These are phyloP conservation scores for Cochlearia excelsa DNA, from an alignment of 345 rosid genomes.

Conservation along the genomic window DNA sequence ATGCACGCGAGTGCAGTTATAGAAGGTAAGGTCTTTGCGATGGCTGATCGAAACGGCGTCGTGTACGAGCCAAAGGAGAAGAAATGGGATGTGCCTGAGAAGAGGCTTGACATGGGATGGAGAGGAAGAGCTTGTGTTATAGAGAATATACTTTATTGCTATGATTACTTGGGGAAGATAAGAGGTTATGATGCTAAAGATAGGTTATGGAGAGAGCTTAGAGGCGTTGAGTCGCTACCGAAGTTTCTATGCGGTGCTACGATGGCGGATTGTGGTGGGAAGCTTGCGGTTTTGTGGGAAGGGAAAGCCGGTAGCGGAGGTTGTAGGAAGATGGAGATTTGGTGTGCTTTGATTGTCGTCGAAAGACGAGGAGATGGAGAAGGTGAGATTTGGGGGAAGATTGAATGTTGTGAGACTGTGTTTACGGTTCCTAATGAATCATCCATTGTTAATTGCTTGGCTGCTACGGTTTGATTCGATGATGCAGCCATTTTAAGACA, in stretches of 20 bases:
- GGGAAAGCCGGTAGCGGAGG: constrained; percentile 38
- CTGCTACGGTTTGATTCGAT: constrained; percentile 49
- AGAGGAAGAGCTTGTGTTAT: constrained; percentile 90
- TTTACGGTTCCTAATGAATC: constrained; percentile 52
- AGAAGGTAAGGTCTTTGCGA: constrained; percentile 58
- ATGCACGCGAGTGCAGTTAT: constrained; percentile 91
- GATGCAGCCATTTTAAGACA: not conserved
- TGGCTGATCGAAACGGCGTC: constrained; percentile 85
- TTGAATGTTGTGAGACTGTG: constrained; percentile 58
- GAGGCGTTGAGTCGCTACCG: constrained; percentile 60
- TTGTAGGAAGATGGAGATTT: constrained; percentile 52
- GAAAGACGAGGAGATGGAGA: constrained; percentile 44
- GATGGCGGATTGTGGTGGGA: constrained; percentile 81
- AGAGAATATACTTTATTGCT: constrained; percentile 63
- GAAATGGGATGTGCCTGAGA: constrained; percentile 63
- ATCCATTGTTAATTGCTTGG: constrained; percentile 62
- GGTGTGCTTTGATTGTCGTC: constrained; percentile 71
- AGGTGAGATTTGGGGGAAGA: constrained; percentile 63
- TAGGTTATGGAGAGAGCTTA: constrained; percentile 62
- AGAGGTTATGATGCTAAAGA: constrained; percentile 60
- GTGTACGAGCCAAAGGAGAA: constrained; percentile 48
- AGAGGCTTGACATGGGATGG: constrained; percentile 63
- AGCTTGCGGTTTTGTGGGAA: constrained; percentile 84
- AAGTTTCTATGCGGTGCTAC: constrained; percentile 68
- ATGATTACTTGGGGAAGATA: constrained; percentile 82